Evolutionary conservation across 441 rosid genomes (phyloP), one percentile per base, ranked within the genome.

Genomic region (Erysimum pusillum): DNA sequence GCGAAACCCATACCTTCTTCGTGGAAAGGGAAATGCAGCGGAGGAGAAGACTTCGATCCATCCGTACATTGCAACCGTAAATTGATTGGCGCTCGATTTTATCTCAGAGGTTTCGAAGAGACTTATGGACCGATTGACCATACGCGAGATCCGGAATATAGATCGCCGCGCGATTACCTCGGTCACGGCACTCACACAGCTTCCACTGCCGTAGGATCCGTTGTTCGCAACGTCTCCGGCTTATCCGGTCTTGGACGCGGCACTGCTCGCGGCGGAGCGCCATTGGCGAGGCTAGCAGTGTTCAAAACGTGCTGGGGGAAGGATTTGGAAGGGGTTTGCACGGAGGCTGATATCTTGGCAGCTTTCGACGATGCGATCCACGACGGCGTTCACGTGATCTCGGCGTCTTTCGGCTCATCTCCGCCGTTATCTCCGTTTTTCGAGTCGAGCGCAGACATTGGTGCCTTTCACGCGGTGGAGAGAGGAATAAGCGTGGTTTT

Each of bases 201-300:
- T 17, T 76, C 80, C 36, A 76, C 34, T 9, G 80, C 75, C 51
- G 87, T 81, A 0, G 91, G 94, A 66, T 84, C 87, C 51, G 39
- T 81, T 2, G 86, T 79, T 0, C 66, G 13, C 49, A 80, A 83
- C 49, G 73, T 75, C 4, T 87, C 74, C 4, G 80, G 82, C 71
- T 80, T 82, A 72, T 56, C 77, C 0, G 85, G 83, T n/a, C 53
- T 85, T 0, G 92, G 80, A 1, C 10, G 17, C 52, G 95, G 95
- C 5, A 82, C 54, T 0, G 90, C 90, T 0, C 77, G 89, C 31
- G 95, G 95, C 7, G 95, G 95, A 31, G 91, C 92, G 8, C 89
- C 90, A 2, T 80, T 71, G 80, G 88, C 92, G 44, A 74, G 91
- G 56, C 68, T 90, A 2, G 91, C 92, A 0, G 89, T 90, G 68